These are phyloP conservation scores for Cadophora malorum DNA, from an alignment of 2,329 filamentous ascomycete species.

Conservation along the genomic window DNA sequence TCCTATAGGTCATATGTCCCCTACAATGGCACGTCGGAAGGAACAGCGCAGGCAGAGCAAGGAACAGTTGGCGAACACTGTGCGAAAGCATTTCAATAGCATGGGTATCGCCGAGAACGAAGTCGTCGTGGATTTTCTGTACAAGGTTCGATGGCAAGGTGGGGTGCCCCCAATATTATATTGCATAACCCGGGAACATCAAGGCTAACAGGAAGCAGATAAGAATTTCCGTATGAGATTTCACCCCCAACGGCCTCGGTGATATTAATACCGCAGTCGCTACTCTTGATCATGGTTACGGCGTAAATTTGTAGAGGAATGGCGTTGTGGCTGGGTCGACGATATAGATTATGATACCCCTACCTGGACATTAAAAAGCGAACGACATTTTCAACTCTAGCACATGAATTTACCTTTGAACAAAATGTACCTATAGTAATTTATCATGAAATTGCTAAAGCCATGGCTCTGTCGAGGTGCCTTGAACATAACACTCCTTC, in stretches of 20 bases:
- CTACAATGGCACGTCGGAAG: conserved; percentile 74
- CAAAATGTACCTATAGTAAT: neutral
- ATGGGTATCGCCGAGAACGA: conserved; percentile 82
- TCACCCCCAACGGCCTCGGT: conserved; percentile 43
- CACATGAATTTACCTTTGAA: neutral
- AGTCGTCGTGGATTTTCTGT: conserved; percentile 68
- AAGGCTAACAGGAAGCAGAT: conserved; percentile 41
- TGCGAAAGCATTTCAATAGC: conserved; percentile 84
- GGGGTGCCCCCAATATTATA: neutral
- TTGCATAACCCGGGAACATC: neutral
- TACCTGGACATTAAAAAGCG: neutral
- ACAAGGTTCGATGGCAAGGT: conserved; percentile 48
- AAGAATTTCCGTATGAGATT: conserved; percentile 49
- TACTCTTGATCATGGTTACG: conserved; percentile 7
- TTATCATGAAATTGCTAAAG: too few species aligned
- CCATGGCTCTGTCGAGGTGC: too few species aligned
- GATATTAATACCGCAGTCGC: neutral
- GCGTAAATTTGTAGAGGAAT: neutral
- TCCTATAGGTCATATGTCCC: conserved; percentile 74
- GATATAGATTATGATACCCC: conserved; percentile 17
- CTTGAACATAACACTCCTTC: too few species aligned
- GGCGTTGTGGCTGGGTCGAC: neutral
- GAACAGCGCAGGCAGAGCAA: conserved; percentile 71
- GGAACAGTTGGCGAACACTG: conserved; percentile 72
- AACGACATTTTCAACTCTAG: neutral